phyloP scores from a whole-genome alignment of 2,329 filamentous ascomycete genomes.

The Phaeosphaeria sp. region DNA sequence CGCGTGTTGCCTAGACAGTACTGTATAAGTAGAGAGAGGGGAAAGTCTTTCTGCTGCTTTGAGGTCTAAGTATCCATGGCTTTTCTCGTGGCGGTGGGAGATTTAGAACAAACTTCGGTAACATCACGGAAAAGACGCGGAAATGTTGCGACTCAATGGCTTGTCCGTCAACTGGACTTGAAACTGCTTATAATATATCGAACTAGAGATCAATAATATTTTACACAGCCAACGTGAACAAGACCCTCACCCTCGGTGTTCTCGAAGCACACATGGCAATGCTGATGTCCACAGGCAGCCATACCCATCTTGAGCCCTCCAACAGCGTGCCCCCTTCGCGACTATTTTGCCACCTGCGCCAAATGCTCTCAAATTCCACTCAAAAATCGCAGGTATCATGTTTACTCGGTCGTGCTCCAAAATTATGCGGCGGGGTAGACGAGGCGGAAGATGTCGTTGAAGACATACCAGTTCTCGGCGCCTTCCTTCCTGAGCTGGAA shows the following conservation, averaged over 20 bases:
- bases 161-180: neutral
- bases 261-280: neutral
- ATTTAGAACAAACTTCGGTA: conserved; percentile 21
- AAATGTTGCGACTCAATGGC: neutral
- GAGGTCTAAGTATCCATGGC: no score
- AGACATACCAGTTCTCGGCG: conserved; percentile 74
- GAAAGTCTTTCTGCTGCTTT: no score
- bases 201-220: neutral
- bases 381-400: conserved; percentile 15
- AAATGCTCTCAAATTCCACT: conserved; percentile 17
- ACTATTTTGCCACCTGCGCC: conserved; percentile 11
- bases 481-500: conserved; percentile 83
- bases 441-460: conserved; percentile 95
- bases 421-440: conserved; percentile 64
- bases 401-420: conserved; percentile 3
- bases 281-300: neutral
- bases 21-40: no score
- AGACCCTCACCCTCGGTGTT: neutral
- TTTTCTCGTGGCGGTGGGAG: no score
- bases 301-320: neutral
- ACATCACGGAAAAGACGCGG: conserved; percentile 17
- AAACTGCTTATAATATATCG: neutral
- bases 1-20: no score
- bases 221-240: conserved; percentile 1
- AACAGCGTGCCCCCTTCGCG: neutral